These are phyloP conservation scores for Coemansia sp. DNA, from an alignment of 192 early-diverging fungal genomes.

Conservation along the genomic window DNA sequence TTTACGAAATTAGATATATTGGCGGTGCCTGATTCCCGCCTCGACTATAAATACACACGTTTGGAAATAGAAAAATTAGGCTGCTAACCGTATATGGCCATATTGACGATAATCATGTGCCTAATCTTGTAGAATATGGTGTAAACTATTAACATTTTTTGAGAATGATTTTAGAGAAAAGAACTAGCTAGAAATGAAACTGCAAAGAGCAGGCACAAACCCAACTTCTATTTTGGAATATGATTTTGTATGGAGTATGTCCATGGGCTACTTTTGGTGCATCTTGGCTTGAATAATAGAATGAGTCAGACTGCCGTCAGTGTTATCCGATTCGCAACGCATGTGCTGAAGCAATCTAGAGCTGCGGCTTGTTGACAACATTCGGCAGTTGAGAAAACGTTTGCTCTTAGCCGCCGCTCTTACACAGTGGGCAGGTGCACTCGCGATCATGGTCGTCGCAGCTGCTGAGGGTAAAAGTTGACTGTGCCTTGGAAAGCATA, in stretches of 20 bases:
- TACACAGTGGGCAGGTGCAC: slow-evolving; percentile 6
- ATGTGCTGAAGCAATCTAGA: not conserved
- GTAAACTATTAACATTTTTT: slow-evolving; percentile 1
- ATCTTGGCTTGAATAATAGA: not conserved
- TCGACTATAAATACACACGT: too few relatives aligned
- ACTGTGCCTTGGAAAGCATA: slow-evolving; percentile 7
- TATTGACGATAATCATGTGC: too few relatives aligned
- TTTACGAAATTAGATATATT: too few relatives aligned
- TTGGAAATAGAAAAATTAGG: too few relatives aligned
- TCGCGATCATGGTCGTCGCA: slow-evolving; percentile 4
- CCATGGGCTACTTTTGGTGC: not conserved
- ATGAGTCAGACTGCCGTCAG: slow-evolving; percentile 1
- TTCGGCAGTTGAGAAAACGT: not conserved
- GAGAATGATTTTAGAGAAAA: not conserved
- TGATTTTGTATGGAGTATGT: not conserved
- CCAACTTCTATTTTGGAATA: not conserved
- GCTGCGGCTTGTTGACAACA: not conserved
- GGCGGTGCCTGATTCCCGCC: too few relatives aligned
- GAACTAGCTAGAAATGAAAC: not conserved
- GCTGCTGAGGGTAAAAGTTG: not conserved
- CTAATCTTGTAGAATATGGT: too few relatives aligned
- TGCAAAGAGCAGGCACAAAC: not conserved
- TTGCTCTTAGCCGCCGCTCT: slow-evolving; percentile 5
- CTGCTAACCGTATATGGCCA: too few relatives aligned
- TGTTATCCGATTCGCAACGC: not conserved